These are phyloP conservation scores for Heliamphora exappendiculata DNA, from an alignment of 148 eudicot species.

Conservation along the genomic window DNA sequence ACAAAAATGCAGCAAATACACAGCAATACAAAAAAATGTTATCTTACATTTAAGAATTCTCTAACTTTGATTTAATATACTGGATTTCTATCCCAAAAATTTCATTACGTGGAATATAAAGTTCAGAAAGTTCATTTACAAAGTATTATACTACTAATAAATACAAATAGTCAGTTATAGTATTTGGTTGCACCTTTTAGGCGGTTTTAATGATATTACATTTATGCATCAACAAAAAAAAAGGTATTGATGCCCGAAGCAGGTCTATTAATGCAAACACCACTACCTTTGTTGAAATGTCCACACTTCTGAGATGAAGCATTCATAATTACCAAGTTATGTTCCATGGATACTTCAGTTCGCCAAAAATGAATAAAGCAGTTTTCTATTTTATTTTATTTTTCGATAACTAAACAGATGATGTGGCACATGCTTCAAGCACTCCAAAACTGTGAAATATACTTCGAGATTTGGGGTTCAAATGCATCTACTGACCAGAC, in stretches of 20 bases:
- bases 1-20: neutral
- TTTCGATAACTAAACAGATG: no score
- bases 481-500: neutral
- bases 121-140: neutral
- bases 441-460: slow-evolving; percentile 24
- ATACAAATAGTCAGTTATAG: no score
- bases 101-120: neutral
- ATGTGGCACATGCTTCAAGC: slow-evolving; percentile 25
- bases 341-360: no score
- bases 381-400: no score
- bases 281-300: neutral
- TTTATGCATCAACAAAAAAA: no score
- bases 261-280: no score
- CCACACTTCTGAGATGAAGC: neutral
- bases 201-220: no score
- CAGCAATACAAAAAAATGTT: neutral
- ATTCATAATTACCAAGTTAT: neutral
- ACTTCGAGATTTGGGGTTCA: neutral
- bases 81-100: neutral
- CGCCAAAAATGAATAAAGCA: no score
- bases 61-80: neutral
- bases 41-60: no score
- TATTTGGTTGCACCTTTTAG: no score
- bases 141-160: no score
- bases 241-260: no score